Percentiles rank a stretch among this genome's conserved stretches.
These are phyloP conservation scores for Mariannaea elegans DNA, from an alignment of 2,329 filamentous ascomycete species.

Conservation along the genomic window DNA sequence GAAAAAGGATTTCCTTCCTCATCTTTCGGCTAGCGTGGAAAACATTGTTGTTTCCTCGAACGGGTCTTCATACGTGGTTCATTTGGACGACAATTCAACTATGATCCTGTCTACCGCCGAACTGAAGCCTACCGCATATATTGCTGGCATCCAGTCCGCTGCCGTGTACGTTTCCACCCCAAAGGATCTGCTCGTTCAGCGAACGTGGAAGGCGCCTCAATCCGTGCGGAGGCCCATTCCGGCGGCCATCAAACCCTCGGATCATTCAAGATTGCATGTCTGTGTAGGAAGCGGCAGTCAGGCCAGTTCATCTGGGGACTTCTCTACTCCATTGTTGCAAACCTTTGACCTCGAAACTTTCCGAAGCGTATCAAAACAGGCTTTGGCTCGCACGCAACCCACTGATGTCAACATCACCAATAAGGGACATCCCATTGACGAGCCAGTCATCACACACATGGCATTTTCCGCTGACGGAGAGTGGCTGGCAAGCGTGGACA, in stretches of 20 bases:
- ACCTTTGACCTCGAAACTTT: constrained; percentile 85
- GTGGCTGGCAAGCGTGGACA: constrained; percentile 92
- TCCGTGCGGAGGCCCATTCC: constrained; percentile 62
- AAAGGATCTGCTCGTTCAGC: constrained; percentile 62
- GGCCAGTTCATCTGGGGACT: constrained; percentile 60
- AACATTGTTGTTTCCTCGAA: constrained; percentile 82
- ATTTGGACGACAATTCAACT: constrained; percentile 89
- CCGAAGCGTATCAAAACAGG: constrained; percentile 84
- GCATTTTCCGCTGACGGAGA: constrained; percentile 81
- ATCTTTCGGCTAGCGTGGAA: constrained; percentile 85
- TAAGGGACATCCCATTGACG: constrained; percentile 74
- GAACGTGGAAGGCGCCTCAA: constrained; percentile 57
- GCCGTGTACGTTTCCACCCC: constrained; percentile 60
- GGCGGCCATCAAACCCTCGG: constrained; percentile 68
- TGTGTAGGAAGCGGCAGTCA: constrained; percentile 72
- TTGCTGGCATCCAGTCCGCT: constrained; percentile 81
- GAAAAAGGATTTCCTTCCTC: constrained; percentile 84
- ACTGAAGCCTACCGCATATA: constrained; percentile 82
- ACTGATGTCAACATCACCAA: constrained; percentile 82
- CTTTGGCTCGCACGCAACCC: constrained; percentile 85
- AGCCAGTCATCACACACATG: constrained; percentile 81
- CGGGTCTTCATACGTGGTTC: constrained; percentile 84
- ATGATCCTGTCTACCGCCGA: constrained; percentile 93
- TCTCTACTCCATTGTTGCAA: constrained; percentile 73
- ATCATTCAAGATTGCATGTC: constrained; percentile 71